These are phyloP conservation scores for Fusarium sp. DNA, from an alignment of 2,329 filamentous ascomycete species.

Conservation along the genomic window DNA sequence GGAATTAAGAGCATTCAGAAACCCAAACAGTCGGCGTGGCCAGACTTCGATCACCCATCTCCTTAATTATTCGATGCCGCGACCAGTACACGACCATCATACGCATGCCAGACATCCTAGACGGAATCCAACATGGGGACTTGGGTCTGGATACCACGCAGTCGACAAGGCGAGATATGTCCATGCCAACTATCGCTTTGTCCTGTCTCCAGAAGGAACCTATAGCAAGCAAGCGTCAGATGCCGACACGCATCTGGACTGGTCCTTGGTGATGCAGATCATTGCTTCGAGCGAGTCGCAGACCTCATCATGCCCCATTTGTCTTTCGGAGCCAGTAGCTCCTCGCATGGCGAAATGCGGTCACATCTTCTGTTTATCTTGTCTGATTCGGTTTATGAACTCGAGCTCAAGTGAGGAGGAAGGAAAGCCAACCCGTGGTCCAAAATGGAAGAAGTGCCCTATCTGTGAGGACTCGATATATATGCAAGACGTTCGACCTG, in stretches of 20 bases:
- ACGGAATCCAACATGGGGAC: conserved; percentile 83
- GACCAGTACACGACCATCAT: conserved; percentile 72
- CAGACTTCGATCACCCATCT: conserved; percentile 98
- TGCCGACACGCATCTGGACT: conserved; percentile 90
- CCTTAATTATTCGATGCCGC: conserved; percentile 88
- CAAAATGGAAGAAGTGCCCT: conserved; percentile 93
- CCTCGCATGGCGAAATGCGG: conserved; percentile 97
- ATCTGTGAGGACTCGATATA: conserved; percentile 97
- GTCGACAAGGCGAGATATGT: conserved; percentile 91
- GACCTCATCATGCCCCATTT: conserved; percentile 91
- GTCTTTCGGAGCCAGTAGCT: conserved; percentile 90
- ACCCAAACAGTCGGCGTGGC: conserved; percentile 79
- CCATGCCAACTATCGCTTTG: conserved; percentile 97
- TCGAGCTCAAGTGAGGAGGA: conserved; percentile 80
- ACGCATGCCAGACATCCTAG: conserved; percentile 69
- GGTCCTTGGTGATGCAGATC: conserved; percentile 91
- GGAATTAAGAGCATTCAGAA: conserved; percentile 74
- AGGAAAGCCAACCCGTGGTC: conserved; percentile 73
- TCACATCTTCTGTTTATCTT: conserved; percentile 96
- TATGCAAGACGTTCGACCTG: conserved; percentile 87
- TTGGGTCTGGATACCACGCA: conserved; percentile 90
- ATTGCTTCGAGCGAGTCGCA: conserved; percentile 92
- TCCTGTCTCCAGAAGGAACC: conserved; percentile 84
- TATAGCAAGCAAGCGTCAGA: conserved; percentile 86
- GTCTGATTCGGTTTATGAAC: conserved; percentile 95